These are phyloP conservation scores for Boletus pseudo-olivaceus DNA, from an alignment of 768 basidiomycete genomes.

Conservation along the genomic window DNA sequence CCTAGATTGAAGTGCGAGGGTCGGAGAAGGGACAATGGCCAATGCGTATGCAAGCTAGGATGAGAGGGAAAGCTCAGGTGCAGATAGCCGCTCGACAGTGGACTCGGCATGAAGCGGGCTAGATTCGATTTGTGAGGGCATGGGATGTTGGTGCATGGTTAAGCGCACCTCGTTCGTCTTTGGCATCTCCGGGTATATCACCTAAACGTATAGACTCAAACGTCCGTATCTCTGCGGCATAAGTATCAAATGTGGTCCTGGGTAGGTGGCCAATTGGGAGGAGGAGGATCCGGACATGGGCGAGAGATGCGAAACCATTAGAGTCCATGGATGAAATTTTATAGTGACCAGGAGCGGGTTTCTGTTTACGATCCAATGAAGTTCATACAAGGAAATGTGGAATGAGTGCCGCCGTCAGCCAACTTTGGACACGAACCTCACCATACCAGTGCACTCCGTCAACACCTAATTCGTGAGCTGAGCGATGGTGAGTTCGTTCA, in stretches of 20 bases:
- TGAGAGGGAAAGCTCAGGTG: conserved; percentile 78
- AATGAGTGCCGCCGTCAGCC: neutral
- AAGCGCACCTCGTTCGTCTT: conserved; percentile 68
- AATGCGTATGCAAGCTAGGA: conserved; percentile 66
- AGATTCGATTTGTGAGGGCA: conserved; percentile 10
- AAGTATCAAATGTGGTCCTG: conserved; percentile 65
- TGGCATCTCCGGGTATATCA: conserved; percentile 77
- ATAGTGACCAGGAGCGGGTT: neutral
- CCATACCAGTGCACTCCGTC: neutral
- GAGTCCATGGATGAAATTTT: conserved; percentile 52
- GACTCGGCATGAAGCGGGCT: conserved; percentile 83
- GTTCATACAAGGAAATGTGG: conserved; percentile 1
- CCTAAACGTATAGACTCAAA: conserved; percentile 73
- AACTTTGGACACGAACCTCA: conserved; percentile 19
- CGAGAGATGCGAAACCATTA: conserved; percentile 75
- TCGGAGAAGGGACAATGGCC: conserved; percentile 67
- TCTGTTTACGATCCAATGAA: neutral
- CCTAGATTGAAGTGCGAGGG: conserved; percentile 83
- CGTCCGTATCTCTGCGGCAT: conserved; percentile 67
- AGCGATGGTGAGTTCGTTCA: conserved; percentile 25
- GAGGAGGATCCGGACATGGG: conserved; percentile 80
- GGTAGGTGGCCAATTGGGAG: conserved; percentile 81
- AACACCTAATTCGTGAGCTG: neutral
- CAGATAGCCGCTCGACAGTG: conserved; percentile 71
- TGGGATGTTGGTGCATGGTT: neutral